Evolutionary conservation across 495 filamentous ascomycete genomes (phyloP).

Genomic region (Viridothelium virens): DNA sequence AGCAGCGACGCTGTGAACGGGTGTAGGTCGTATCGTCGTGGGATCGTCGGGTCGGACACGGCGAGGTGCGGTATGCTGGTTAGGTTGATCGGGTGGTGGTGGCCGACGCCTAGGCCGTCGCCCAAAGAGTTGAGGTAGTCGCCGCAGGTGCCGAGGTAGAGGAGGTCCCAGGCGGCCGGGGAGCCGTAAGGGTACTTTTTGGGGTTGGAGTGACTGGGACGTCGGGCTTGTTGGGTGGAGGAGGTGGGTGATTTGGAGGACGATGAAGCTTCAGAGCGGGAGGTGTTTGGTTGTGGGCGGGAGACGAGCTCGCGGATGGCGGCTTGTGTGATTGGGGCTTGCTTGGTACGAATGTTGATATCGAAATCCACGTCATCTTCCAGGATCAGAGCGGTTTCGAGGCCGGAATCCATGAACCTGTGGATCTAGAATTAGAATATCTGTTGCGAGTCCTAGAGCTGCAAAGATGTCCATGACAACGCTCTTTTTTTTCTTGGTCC

Average conservation of each 20-base stretch:
- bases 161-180: constrained; percentile 36
- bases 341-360: constrained; percentile 31
- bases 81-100: constrained; percentile 20
- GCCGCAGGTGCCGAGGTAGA: constrained; percentile 41
- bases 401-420: constrained; percentile 37
- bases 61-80: constrained; percentile 23
- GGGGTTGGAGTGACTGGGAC: neutral
- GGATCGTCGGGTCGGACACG: constrained; percentile 25
- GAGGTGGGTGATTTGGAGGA: neutral
- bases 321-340: constrained; percentile 29
- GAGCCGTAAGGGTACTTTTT: constrained; percentile 24
- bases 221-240: neutral
- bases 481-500: neutral
- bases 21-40: constrained; percentile 19
- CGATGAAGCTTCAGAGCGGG: neutral
- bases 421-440: neutral
- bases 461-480: constrained; percentile 11
- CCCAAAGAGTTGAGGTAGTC: constrained; percentile 26
- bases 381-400: constrained; percentile 41
- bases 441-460: neutral
- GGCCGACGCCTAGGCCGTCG: constrained; percentile 20
- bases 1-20: constrained; percentile 24
- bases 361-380: constrained; percentile 47
- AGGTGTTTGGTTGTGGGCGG: neutral
- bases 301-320: constrained; percentile 23